Percentiles rank a stretch among this genome's conserved stretches.
These are phyloP conservation scores for Colletotrichum incanum DNA, from an alignment of 2,329 filamentous ascomycete species.

Conservation along the genomic window DNA sequence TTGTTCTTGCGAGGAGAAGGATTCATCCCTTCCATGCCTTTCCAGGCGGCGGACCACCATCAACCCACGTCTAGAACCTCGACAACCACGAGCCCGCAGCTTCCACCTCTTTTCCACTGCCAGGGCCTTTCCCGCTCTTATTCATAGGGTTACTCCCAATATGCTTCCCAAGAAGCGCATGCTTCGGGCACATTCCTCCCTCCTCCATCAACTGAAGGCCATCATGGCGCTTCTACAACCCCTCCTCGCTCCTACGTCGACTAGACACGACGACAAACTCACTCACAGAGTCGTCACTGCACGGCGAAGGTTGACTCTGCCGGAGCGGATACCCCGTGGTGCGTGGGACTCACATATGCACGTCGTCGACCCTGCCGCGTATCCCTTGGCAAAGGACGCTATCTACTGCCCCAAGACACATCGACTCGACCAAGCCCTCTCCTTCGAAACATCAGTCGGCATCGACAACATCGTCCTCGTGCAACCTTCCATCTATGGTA, in stretches of 20 bases:
- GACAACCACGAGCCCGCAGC: constrained; percentile 1
- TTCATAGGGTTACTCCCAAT: constrained; percentile 4
- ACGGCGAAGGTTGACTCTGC: constrained; percentile 34
- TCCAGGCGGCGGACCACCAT: constrained; percentile 8
- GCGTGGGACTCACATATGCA: constrained; percentile 78
- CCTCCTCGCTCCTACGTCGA: constrained; percentile 18
- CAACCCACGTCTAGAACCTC: neutral
- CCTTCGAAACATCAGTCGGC: constrained; percentile 66
- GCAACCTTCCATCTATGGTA: constrained; percentile 74
- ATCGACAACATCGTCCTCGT: constrained; percentile 72
- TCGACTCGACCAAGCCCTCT: constrained; percentile 65
- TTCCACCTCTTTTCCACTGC: neutral
- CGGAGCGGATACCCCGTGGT: constrained; percentile 54
- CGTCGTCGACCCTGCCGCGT: constrained; percentile 68
- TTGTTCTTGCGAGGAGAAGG: constrained; percentile 33
- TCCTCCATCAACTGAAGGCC: constrained; percentile 21
- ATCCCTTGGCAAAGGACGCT: constrained; percentile 64
- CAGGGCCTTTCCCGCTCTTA: constrained; percentile 16
- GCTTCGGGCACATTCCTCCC: constrained; percentile 18
- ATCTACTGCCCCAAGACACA: constrained; percentile 67
- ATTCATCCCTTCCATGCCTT: constrained; percentile 32
- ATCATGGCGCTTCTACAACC: constrained; percentile 39
- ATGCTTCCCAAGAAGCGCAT: constrained; percentile 30
- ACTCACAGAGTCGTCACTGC: constrained; percentile 11
- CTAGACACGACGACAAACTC: constrained; percentile 21